Conservation (phyloP, 2,329 filamentous ascomycete species). For the Colletotrichum paranaense region DNA sequence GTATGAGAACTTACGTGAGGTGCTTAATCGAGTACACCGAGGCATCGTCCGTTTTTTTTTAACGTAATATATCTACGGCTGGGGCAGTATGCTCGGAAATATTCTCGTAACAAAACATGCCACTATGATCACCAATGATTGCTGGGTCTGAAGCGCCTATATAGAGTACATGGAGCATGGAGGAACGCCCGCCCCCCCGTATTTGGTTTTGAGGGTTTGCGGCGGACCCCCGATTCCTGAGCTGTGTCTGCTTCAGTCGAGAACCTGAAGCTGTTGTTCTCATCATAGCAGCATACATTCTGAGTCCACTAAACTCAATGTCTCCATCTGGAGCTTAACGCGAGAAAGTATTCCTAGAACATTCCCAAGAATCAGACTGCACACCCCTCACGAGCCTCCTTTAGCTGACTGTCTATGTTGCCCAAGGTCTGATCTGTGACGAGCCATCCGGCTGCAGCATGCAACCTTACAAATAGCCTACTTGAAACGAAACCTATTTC, state of each 20-base stretch:
- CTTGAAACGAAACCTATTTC: background rate
- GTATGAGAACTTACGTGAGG: too few relatives aligned
- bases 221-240: background rate
- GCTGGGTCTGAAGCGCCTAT: background rate
- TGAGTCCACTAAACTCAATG: background rate
- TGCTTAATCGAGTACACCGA: background rate
- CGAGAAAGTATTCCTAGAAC: too few relatives aligned
- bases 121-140: background rate
- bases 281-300: background rate
- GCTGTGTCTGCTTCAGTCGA: background rate
- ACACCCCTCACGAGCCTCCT: background rate
- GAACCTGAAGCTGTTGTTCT: background rate
- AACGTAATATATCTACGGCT: background rate
- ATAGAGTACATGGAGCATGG: background rate
- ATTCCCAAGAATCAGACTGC: background rate
- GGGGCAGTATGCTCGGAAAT: background rate
- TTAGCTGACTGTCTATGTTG: background rate
- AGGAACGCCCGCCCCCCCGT: background rate
- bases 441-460: background rate
- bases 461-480: background rate
- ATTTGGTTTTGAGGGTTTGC: background rate
- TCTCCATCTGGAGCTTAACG: too few relatives aligned
- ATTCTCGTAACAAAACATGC: background rate
- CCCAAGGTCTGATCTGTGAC: background rate
- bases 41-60: background rate